Evolutionary conservation across 2,329 filamentous ascomycete species (phyloP).

Genomic region (Plectosphaerella cucumerina): DNA sequence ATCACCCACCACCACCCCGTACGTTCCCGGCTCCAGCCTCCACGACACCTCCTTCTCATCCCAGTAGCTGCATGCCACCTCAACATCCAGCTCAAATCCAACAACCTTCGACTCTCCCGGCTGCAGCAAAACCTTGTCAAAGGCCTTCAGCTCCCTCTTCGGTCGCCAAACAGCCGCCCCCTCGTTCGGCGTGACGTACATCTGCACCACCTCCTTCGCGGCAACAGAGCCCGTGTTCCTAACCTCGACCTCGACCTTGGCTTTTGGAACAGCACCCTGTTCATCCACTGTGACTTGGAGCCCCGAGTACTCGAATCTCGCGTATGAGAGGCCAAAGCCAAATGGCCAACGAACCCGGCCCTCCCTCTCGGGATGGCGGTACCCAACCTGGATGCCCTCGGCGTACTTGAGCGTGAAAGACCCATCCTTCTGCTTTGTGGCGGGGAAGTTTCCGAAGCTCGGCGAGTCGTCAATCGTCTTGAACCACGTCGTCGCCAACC

Average conservation of each 20-base stretch:
- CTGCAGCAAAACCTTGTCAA: constrained; percentile 33
- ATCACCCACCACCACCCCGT: constrained; percentile 7
- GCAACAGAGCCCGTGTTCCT: constrained; percentile 17
- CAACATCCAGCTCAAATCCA: constrained; percentile 4
- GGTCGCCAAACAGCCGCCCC: constrained; percentile 34
- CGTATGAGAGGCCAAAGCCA: constrained; percentile 65
- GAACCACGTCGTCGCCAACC: constrained; percentile 62
- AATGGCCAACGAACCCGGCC: constrained; percentile 47
- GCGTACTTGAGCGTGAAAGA: constrained; percentile 38
- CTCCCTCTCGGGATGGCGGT: constrained; percentile 43
- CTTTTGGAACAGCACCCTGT: constrained; percentile 7
- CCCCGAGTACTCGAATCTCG: constrained; percentile 42
- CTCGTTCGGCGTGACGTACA: constrained; percentile 21
- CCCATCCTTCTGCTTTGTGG: constrained; percentile 35
- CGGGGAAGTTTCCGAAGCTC: constrained; percentile 52
- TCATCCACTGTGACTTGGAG: constrained; percentile 5
- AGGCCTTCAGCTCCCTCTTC: constrained; percentile 38
- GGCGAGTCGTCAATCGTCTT: constrained; percentile 61
- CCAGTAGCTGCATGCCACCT: constrained; percentile 10
- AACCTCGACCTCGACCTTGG: constrained; percentile 40
- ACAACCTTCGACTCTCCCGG: constrained; percentile 20
- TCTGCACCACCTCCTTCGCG: constrained; percentile 23
- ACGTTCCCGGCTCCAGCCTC: constrained; percentile 7
- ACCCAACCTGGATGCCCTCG: constrained; percentile 65
- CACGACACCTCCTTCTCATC: constrained; percentile 6